Percentiles rank a stretch among this genome's conserved stretches.
Conservation (phyloP, 1,284 basidiomycete species). For the Apiotrichum domesticum region DNA sequence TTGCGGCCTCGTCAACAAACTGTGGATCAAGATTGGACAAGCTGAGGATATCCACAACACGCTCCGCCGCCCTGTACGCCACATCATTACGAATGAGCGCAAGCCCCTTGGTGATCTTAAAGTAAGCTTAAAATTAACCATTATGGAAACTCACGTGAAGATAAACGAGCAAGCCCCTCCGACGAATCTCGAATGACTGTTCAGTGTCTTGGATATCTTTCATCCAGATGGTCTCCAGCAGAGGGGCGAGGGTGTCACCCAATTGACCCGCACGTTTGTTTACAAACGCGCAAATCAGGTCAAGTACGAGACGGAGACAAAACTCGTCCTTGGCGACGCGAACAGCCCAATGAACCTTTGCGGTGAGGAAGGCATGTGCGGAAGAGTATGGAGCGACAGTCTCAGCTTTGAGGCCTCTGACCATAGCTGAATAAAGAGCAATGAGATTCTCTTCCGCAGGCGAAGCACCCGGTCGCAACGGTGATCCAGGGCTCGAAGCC, state of each 20-base stretch:
- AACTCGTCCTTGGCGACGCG: constrained; percentile 51
- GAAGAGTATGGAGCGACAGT: constrained; percentile 8
- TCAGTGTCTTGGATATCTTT: constrained; percentile 32
- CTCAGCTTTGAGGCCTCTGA: constrained; percentile 58
- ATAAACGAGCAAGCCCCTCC: constrained; percentile 23
- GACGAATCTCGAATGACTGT: constrained; percentile 18
- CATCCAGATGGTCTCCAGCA: constrained; percentile 49
- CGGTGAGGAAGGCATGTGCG: constrained; percentile 51
- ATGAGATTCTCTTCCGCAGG: constrained; percentile 58
- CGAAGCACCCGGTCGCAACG: not conserved
- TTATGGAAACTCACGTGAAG: constrained; percentile 19
- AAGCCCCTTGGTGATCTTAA: constrained; percentile 71
- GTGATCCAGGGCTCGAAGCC: not conserved
- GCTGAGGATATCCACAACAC: constrained; percentile 62
- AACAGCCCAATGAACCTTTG: constrained; percentile 58
- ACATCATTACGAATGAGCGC: constrained; percentile 63
- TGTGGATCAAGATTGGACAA: constrained; percentile 49
- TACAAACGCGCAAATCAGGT: constrained; percentile 61
- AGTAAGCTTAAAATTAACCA: not conserved
- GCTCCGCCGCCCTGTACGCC: constrained; percentile 57
- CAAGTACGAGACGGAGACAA: constrained; percentile 58
- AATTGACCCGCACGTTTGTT: constrained; percentile 66
- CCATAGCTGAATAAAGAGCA: constrained; percentile 59
- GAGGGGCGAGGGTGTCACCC: constrained; percentile 48
- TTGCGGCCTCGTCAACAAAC: constrained; percentile 54